Base-by-base conservation (phyloP, 768 basidiomycete species). In the Pleurotus tuber-regium region DNA sequence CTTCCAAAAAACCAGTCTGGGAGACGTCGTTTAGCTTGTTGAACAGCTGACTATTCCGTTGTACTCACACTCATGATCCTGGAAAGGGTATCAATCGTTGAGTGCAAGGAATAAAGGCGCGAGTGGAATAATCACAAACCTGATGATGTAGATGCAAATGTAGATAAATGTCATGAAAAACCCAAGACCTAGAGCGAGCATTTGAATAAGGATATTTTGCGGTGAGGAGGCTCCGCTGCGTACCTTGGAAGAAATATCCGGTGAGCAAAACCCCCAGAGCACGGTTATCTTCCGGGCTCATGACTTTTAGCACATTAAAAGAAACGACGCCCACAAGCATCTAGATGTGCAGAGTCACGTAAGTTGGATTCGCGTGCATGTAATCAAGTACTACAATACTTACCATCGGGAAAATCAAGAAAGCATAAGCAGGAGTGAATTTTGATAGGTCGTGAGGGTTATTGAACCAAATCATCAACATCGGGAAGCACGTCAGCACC, bases 121-220 rank as follows among this genome's bases (percentile, higher is more conserved):
- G 26, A 24, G 8, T 18, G 23, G 16, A 10, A 43, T 16, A 14
- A 14, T 7, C 4, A 16, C 70, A 23, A 43, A 72, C 68, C 73
- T 66, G 48, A 76, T 70, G 46, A 78, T 66, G 53, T 77, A 78
- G 43, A 77, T 75, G 60, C 74, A 73, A 36, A 78, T 70, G 54
- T 78, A 77, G 57, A 76, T 74, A 58, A 75, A 72, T 12, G 75
- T 75, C 67, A 77, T 71, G 63, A 76, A 77, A 63, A 73, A 75
- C 2, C 76, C 74, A 21, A 75, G 61, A 3, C 73, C 70, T 72
- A 30, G 4, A 2, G 25, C 16, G 4, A 31, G 18, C 14, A 11
- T 23, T 11, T 24, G 23, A 9, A 30, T 14, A 25, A 18, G 38
- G 16, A 47, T 21, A 53, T 30, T 19, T 16, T 29, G 42, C 16